Base-by-base conservation (phyloP, 1,284 basidiomycete species). In the Leccinum huronense region DNA sequence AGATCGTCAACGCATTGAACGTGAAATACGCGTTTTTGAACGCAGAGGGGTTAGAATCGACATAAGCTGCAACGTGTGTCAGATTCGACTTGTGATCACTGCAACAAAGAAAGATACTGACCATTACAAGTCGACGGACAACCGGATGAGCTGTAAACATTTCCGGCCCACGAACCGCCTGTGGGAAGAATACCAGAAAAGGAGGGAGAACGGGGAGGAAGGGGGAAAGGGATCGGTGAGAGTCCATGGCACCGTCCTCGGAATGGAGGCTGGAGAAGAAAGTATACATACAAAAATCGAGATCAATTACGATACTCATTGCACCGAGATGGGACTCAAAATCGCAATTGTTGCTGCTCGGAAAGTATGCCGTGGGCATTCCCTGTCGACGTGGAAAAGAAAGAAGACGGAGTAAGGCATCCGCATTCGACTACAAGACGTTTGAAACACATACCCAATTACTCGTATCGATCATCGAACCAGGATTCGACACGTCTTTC, bases 151-250 rank as follows among this genome's bases (percentile, higher is more conserved):
- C 3, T 61, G 48, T 7, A 57, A 5, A 33, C 48, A 23, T 65
- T 69, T n/a, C 81, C 80, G 8, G 80, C 80, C 77, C 80, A 80
- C 36, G 78, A 71, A 16, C 80, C 80, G 62, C 80, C 79, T 78
- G 23, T 13, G 31, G 27, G 30, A n/a, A 56, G 16, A 19, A n/a
- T 9, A 56, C 8, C 30, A n/a, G 2, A 54, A 54, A 7, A 27
- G 23, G 53, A 11, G 9, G 14, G 30, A 30, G 0, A 1, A 48
- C 11, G 10, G 9, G 27, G n/a, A 2, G 14, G 14, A 30, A 30
- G 30, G 6, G 13, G 11, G 8, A 3, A 51, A 9, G 9, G 23
- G 3, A 13, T 31, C 10, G 7, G 34, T 33, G 19, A 59, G 23
- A 14, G 11, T 10, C 14, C 8, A 14, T 30, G 5, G 0, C 27